Evolutionary conservation across 2,329 filamentous ascomycete genomes (phyloP).

Genomic region (Sarocladiaceae sp.): DNA sequence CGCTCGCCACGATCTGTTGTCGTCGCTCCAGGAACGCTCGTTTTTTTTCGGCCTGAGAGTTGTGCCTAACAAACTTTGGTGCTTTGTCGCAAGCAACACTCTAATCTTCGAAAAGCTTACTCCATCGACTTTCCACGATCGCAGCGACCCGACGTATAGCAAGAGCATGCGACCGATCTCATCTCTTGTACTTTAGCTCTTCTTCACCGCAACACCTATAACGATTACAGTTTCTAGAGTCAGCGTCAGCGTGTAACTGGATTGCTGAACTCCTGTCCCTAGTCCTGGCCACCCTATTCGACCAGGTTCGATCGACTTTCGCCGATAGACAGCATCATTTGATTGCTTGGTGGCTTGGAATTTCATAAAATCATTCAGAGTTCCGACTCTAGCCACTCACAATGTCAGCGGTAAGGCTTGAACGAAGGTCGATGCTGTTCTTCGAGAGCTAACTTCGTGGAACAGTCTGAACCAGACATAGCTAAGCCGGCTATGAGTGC

Average conservation of each 20-base stretch:
- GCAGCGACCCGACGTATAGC: neutral
- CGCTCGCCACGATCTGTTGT: no score
- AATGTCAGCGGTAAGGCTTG: conserved; percentile 11
- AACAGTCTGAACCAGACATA: conserved; percentile 11
- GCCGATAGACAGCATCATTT: no score
- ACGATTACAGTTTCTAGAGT: no score
- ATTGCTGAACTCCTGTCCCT: no score
- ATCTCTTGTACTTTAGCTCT: neutral
- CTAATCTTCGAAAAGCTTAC: neutral
- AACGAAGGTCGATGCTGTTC: neutral
- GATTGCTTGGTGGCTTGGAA: no score
- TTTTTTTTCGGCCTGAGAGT: neutral
- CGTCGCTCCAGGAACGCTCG: no score
- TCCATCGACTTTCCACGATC: neutral
- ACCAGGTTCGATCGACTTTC: no score
- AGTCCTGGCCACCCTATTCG: no score
- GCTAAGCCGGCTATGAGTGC: conserved; percentile 5
- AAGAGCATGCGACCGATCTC: neutral
- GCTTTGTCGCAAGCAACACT: neutral
- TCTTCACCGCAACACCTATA: no score
- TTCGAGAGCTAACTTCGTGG: neutral
- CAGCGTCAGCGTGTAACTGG: no score
- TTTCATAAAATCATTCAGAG: neutral
- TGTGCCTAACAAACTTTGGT: neutral
- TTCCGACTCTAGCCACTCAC: neutral